Evolutionary conservation across 208 protist genomes (phyloP), one percentile per base, ranked within the genome.

Genomic region (Acanthamoeba sp.): DNA sequence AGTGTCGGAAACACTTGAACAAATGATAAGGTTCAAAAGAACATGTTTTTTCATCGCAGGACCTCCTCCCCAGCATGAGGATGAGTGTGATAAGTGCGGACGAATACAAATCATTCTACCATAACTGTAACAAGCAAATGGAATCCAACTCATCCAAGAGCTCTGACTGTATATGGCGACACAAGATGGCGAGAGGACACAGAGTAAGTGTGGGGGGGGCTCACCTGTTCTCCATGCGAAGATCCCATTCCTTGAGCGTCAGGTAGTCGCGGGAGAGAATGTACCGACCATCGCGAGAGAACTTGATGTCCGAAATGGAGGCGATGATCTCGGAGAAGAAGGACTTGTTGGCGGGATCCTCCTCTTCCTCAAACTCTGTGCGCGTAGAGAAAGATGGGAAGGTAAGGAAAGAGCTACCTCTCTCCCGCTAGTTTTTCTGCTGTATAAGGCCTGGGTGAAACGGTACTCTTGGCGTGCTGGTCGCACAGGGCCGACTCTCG

Each of bases 321-420:
- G 95, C 96, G 48, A 98, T 97, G 78, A 99, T 98, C 93, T 99
- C 98, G 24, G 96, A 97, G 93, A 99, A 99, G 95, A 98, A 99
- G 12, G 97, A 97, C 64, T 97, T 97, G 24, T 90, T 96, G 0
- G 89, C 59, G 22, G 97, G 95, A 42, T 98, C 97, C 48, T 98
- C 97, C 38, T 95, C 92, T 62, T 97, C 96, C 52, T 98, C 96
- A 85, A 98, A 98, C n/a, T 95, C 96, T 96, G 87, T 22, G n/a
- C 12, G 24, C 3, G 52, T 6, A 76, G 94, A 12, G 24, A 57
- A 89, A 38, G 12, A 3, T 5, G 18, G 57, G 9, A 94, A 45
- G 64, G 87, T 59, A 27, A 78, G 40, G 48, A 88, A 32, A 38
- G n/a, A n/a, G n/a, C n/a, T n/a, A n/a, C n/a, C n/a, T n/a, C n/a